Conservation (phyloP, 352 stramenopile genomes). For the Globisporangium irregulare region DNA sequence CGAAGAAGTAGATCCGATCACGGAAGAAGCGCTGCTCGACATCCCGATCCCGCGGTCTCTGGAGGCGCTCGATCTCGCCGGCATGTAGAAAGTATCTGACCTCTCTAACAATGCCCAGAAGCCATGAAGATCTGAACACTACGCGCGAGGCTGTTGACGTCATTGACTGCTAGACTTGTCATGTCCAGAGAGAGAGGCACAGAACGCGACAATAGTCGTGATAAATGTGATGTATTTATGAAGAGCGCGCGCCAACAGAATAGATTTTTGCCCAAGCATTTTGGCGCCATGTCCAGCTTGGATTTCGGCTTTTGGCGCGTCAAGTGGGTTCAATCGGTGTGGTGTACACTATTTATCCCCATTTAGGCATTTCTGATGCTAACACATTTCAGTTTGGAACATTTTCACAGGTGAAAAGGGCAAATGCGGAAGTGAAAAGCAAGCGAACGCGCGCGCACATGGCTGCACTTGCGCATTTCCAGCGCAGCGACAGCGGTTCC, state of each 20-base stretch:
- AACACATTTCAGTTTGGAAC: not conserved
- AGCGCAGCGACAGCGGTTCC: not conserved
- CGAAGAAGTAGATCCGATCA: constrained; percentile 52
- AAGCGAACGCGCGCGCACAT: not conserved
- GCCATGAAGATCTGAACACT: not conserved
- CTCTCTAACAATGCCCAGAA: not conserved
- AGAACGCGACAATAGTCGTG: not conserved
- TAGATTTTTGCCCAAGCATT: not conserved
- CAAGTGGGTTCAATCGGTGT: not conserved
- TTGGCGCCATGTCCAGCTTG: constrained; percentile 2
- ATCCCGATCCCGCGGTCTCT: constrained; percentile 68
- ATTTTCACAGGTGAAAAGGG: not conserved
- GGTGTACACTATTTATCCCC: not conserved
- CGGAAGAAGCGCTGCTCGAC: constrained; percentile 66
- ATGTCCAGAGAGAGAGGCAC: not conserved
- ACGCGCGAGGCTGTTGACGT: not conserved
- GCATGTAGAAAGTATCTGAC: constrained; percentile 31
- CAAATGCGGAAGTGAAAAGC: not conserved
- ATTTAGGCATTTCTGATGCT: not conserved
- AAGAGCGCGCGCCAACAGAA: not conserved
- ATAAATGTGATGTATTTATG: not conserved
- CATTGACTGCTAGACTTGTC: not conserved
- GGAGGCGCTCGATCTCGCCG: constrained; percentile 75
- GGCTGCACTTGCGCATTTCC: constrained; percentile 15
- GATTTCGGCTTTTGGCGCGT: not conserved